Conservation (phyloP, 2,329 filamentous ascomycete genomes). For the Lachnellula subtilissima region DNA sequence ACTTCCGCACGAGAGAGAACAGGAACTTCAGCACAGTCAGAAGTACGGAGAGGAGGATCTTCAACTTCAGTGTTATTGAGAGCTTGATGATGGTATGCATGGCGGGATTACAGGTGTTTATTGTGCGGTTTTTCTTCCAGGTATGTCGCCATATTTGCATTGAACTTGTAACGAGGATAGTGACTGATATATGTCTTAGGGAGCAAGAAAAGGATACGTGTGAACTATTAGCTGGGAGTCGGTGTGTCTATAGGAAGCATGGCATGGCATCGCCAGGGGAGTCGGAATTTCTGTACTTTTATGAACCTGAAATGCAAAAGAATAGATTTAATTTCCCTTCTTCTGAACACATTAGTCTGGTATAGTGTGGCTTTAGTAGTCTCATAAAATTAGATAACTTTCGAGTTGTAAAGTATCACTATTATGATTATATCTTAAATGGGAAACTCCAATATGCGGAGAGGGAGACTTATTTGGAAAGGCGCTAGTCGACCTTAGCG, state of each 20-base stretch:
- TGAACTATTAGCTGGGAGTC: slow-evolving; percentile 35
- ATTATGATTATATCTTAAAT: too few species aligned
- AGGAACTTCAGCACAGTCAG: slow-evolving; percentile 96
- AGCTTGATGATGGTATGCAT: slow-evolving; percentile 87
- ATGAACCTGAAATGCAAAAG: slow-evolving; percentile 8
- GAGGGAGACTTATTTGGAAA: background rate
- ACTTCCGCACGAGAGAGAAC: slow-evolving; percentile 98
- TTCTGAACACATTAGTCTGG: background rate
- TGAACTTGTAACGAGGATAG: slow-evolving; percentile 14
- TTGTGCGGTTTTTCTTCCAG: slow-evolving; percentile 99
- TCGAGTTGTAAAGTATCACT: too few species aligned
- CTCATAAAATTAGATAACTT: too few species aligned
- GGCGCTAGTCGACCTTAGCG: slow-evolving; percentile 8
- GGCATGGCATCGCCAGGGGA: slow-evolving; percentile 14
- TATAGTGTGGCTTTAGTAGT: background rate
- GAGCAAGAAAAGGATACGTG: slow-evolving; percentile 65
- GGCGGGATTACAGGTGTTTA: slow-evolving; percentile 93
- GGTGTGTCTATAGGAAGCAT: slow-evolving; percentile 2
- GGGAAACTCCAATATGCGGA: background rate
- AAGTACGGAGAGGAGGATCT: slow-evolving; percentile 91
- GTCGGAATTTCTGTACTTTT: slow-evolving; percentile 19
- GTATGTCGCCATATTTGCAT: slow-evolving; percentile 37
- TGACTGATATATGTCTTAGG: slow-evolving; percentile 35
- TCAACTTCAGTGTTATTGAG: slow-evolving; percentile 96
- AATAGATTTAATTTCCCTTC: slow-evolving; percentile 8